Evolutionary conservation across 1,139 yeast species (phyloP).

Genomic region (Blastobotrys persicus): DNA sequence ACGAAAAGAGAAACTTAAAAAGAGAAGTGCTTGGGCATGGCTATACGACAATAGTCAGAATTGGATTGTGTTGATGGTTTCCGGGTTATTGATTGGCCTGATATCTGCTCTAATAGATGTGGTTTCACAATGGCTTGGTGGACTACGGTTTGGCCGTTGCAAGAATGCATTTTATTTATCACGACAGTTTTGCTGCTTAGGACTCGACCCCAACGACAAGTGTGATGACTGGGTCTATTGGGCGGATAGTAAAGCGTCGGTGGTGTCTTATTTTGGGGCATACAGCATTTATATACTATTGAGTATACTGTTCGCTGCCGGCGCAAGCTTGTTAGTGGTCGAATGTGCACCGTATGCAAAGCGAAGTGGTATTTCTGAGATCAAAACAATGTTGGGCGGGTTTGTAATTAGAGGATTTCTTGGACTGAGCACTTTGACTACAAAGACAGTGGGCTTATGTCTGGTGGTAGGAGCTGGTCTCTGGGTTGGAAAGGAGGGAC

Average conservation of each 20-base stretch:
- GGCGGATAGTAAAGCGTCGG: constrained; percentile 35
- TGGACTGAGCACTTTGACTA: constrained; percentile 46
- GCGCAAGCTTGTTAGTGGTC: constrained; percentile 40
- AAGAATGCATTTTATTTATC: constrained; percentile 39
- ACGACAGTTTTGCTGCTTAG: constrained; percentile 41
- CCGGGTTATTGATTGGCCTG: constrained; percentile 59
- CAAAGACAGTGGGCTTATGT: constrained; percentile 54
- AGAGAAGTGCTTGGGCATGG: constrained; percentile 18
- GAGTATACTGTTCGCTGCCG: constrained; percentile 36
- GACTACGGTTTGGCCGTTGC: constrained; percentile 55
- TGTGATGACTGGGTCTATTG: constrained; percentile 46
- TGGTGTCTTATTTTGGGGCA: constrained; percentile 17
- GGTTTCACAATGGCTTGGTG: constrained; percentile 60
- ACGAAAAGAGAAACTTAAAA: constrained; percentile 21
- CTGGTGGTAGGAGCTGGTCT: constrained; percentile 77
- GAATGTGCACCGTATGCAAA: constrained; percentile 46
- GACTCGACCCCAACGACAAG: constrained; percentile 32
- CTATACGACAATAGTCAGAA: constrained; percentile 25
- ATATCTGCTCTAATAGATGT: constrained; percentile 60
- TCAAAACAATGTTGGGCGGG: constrained; percentile 63
- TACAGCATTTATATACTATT: constrained; percentile 35
- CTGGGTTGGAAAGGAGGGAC: constrained; percentile 94
- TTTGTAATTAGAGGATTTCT: constrained; percentile 50
- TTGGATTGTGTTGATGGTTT: constrained; percentile 59
- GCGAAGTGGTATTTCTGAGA: constrained; percentile 71